Conservation (phyloP, 371 early-diverging fungal genomes). For the Apophysomyces elegans region DNA sequence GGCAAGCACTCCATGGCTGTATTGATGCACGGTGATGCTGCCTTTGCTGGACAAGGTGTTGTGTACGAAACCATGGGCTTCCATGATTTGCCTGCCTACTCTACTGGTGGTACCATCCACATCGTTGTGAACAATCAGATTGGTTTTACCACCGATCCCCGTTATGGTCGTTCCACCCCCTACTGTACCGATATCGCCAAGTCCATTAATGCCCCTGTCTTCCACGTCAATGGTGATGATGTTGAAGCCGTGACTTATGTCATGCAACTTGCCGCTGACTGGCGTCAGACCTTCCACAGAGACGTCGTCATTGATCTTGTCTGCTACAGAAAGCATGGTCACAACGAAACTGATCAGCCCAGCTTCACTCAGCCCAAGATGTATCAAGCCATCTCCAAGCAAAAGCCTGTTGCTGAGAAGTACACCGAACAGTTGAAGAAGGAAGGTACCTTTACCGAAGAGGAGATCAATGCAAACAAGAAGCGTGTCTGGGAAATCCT, state of each 20-base stretch:
- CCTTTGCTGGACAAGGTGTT: conserved; percentile 97
- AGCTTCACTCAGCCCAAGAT: conserved; percentile 97
- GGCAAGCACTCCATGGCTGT: conserved; percentile 87
- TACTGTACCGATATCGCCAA: conserved; percentile 98
- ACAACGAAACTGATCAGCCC: conserved; percentile 99
- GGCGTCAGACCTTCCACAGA: conserved; percentile 93
- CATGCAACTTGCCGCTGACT: conserved; percentile 93
- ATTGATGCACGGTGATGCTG: conserved; percentile 97
- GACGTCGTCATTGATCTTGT: conserved; percentile 97
- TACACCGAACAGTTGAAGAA: conserved; percentile 81
- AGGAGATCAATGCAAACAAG: conserved; percentile 86
- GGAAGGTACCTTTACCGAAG: conserved; percentile 83
- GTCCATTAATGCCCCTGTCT: conserved; percentile 92
- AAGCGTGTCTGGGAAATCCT: conserved; percentile 89
- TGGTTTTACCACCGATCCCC: conserved; percentile 97
- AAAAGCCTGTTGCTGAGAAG: conserved; percentile 80
- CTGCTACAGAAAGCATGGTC: conserved; percentile 96
- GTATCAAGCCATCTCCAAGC: conserved; percentile 90
- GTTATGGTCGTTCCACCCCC: conserved; percentile 92
- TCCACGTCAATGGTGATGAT: conserved; percentile 98
- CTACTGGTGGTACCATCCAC: conserved; percentile 96
- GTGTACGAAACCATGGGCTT: conserved; percentile 97
- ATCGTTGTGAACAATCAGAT: conserved; percentile 99
- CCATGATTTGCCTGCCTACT: conserved; percentile 92
- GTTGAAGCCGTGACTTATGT: conserved; percentile 95